Evolutionary conservation across 1,284 basidiomycete species (phyloP).

Genomic region (Sporisorium exsertum): DNA sequence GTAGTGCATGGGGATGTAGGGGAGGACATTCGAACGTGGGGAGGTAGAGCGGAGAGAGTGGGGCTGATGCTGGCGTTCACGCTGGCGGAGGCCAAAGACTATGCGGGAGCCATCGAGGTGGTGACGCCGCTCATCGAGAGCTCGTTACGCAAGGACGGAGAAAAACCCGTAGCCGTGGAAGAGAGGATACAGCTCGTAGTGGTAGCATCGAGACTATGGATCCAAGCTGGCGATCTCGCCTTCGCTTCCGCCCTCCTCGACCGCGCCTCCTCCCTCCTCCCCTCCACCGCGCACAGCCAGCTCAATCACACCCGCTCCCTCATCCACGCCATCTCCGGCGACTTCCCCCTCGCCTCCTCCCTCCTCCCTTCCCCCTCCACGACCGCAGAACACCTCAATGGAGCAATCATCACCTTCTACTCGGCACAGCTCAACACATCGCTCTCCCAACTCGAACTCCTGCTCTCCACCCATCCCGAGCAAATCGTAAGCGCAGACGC

Average conservation of each 20-base stretch:
- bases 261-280: neutral
- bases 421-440: constrained; percentile 24
- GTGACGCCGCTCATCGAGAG: constrained; percentile 22
- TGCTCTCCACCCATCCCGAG: constrained; percentile 10
- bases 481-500: constrained; percentile 25
- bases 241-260: neutral
- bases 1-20: constrained; percentile 6
- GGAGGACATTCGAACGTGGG: constrained; percentile 21
- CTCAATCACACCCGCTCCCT: neutral
- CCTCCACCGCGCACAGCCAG: neutral
- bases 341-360: neutral
- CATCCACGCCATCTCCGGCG: constrained; percentile 4
- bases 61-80: constrained; percentile 31
- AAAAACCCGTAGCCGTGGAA: neutral
- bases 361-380: neutral
- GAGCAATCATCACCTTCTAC: constrained; percentile 32
- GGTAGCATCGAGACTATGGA: constrained; percentile 15
- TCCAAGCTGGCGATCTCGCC: constrained; percentile 32
- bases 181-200: constrained; percentile 9
- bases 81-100: constrained; percentile 35
- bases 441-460: constrained; percentile 24
- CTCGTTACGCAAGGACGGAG: neutral
- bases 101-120: constrained; percentile 21
- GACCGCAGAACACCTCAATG: constrained; percentile 3
- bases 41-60: constrained; percentile 14